Percentiles rank a stretch among this genome's conserved stretches.
phyloP scores from a whole-genome alignment of 345 rosid species.

The Euphorbia tirucalli region DNA sequence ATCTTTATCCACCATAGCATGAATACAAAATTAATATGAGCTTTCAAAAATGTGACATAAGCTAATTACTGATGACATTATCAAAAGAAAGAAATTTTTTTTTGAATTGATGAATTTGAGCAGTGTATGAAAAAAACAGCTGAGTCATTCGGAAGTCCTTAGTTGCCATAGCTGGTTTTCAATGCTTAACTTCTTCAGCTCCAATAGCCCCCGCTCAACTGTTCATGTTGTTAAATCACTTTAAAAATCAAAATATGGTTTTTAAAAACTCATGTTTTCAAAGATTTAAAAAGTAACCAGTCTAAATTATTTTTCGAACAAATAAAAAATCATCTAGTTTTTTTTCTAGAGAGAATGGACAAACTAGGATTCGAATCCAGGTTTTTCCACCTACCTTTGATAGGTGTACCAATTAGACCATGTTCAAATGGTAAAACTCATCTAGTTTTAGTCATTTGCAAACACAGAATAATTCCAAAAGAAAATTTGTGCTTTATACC shows the following conservation, averaged over 20 bases:
- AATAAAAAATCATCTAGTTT: too few relatives aligned
- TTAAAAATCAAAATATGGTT: not conserved
- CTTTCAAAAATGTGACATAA: not conserved
- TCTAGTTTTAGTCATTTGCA: too few relatives aligned
- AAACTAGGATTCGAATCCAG: too few relatives aligned
- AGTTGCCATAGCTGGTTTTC: slow-evolving; percentile 78
- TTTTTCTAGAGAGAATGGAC: too few relatives aligned
- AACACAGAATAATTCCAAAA: too few relatives aligned
- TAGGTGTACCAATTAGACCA: too few relatives aligned
- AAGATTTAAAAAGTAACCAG: too few relatives aligned
- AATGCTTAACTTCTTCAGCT: slow-evolving; percentile 70
- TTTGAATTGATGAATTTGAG: slow-evolving; percentile 3
- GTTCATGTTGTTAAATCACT: slow-evolving; percentile 10
- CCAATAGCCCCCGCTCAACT: slow-evolving; percentile 81
- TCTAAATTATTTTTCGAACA: too few relatives aligned
- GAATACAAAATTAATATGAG: not conserved
- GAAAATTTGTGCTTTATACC: too few relatives aligned
- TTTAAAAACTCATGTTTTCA: not conserved
- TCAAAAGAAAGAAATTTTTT: slow-evolving; percentile 4
- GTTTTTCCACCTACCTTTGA: too few relatives aligned
- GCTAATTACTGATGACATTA: not conserved
- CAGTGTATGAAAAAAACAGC: slow-evolving; percentile 27
- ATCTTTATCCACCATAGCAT: not conserved
- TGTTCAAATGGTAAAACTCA: too few relatives aligned
- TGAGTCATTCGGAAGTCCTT: slow-evolving; percentile 44